Percentiles rank a stretch among this genome's conserved stretches.
Conservation (phyloP, 345 rosid genomes). For the rapeseed (Brassica napus) region DNA sequence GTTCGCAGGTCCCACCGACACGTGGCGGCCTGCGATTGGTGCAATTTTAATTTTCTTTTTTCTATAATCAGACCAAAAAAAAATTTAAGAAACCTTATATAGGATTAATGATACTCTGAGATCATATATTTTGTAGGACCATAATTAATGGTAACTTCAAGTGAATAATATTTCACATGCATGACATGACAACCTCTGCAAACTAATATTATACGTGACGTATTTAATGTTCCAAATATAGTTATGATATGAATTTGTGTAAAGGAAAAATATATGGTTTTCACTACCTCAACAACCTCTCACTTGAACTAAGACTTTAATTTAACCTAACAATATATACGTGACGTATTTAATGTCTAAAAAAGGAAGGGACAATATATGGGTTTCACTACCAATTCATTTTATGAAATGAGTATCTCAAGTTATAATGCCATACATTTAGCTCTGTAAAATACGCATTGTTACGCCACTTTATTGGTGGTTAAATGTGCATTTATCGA, state of each 20-base stretch:
- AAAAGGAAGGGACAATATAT: no score
- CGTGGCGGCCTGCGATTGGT: no score
- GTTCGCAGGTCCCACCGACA: no score
- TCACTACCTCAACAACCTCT: neutral
- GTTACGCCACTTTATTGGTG: neutral
- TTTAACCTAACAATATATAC: no score
- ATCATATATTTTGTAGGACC: conserved; percentile 23
- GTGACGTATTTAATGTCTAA: no score
- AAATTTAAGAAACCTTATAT: no score
- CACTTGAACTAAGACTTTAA: no score
- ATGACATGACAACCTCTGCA: conserved; percentile 37
- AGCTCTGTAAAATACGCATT: neutral
- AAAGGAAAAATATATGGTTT: neutral
- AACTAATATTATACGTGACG: conserved; percentile 16
- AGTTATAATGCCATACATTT: neutral
- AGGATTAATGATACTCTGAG: neutral
- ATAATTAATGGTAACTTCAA: conserved; percentile 9
- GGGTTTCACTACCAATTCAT: neutral
- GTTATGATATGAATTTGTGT: conserved; percentile 1
- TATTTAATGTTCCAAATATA: conserved; percentile 15
- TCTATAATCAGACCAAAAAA: no score
- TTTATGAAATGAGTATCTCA: neutral
- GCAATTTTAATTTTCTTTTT: no score
- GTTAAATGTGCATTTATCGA: neutral
- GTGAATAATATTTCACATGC: conserved; percentile 44